These are phyloP conservation scores for Verticillium isaacii DNA, from an alignment of 2,329 filamentous ascomycete genomes.

Conservation along the genomic window DNA sequence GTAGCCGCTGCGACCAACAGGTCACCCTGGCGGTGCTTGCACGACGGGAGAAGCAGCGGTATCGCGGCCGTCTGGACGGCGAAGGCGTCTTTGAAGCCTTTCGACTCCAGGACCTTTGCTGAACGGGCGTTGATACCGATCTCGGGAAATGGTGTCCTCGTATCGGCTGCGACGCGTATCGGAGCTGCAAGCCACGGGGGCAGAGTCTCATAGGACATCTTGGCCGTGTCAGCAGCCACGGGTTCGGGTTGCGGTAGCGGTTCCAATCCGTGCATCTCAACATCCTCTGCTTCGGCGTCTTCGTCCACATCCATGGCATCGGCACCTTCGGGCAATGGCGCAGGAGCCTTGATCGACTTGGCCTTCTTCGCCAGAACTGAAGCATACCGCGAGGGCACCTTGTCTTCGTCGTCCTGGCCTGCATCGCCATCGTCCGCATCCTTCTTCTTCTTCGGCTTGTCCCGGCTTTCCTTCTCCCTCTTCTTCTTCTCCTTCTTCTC, in stretches of 20 bases:
- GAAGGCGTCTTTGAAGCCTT: slow-evolving; percentile 67
- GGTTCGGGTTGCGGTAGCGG: slow-evolving; percentile 76
- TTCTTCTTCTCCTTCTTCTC: slow-evolving; percentile 31
- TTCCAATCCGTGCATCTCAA: slow-evolving; percentile 64
- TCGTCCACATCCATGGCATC: slow-evolving; percentile 22
- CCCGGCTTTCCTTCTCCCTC: slow-evolving; percentile 20
- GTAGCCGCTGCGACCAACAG: slow-evolving; percentile 89
- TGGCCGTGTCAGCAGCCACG: slow-evolving; percentile 49
- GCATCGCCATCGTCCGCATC: slow-evolving; percentile 17
- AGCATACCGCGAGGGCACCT: slow-evolving; percentile 36
- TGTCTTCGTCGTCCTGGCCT: slow-evolving; percentile 15
- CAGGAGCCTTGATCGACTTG: slow-evolving; percentile 47
- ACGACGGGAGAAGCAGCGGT: slow-evolving; percentile 68
- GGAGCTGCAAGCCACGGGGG: slow-evolving; percentile 78
- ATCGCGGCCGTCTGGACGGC: slow-evolving; percentile 77
- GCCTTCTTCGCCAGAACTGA: slow-evolving; percentile 49
- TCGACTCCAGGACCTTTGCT: slow-evolving; percentile 58
- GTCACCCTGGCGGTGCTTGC: slow-evolving; percentile 63
- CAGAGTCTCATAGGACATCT: slow-evolving; percentile 70
- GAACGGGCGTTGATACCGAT: slow-evolving; percentile 60
- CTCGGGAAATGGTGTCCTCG: slow-evolving; percentile 54
- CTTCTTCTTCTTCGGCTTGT: slow-evolving; percentile 16
- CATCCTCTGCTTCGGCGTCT: slow-evolving; percentile 22
- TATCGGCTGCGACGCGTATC: slow-evolving; percentile 59
- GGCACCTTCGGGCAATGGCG: slow-evolving; percentile 31